Evolutionary conservation across 2,329 filamentous ascomycete species (phyloP).

Genomic region (Aspergillus ruber): DNA sequence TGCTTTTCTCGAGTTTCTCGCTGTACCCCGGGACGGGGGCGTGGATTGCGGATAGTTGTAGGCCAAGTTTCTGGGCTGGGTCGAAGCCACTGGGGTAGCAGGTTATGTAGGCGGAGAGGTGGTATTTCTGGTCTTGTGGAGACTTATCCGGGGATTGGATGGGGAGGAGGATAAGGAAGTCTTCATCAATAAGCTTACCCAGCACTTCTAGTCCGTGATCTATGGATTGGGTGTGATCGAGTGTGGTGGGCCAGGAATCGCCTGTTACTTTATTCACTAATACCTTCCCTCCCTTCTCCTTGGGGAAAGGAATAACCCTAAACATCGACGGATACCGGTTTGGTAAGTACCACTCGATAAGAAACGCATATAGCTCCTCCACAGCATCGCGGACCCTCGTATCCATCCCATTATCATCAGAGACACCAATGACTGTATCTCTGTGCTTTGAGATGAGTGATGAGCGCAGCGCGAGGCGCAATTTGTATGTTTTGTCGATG

Average conservation of each 20-base stretch:
- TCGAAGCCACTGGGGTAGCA: conserved; percentile 56
- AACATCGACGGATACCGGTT: conserved; percentile 52
- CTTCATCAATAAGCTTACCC: conserved; percentile 50
- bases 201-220: conserved; percentile 48
- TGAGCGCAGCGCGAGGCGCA: conserved; percentile 46
- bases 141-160: conserved; percentile 26
- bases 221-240: conserved; percentile 23
- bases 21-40: conserved; percentile 53
- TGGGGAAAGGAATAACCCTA: conserved; percentile 16
- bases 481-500: conserved; percentile 54
- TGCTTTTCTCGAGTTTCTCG: conserved; percentile 50
- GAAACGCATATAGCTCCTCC: conserved; percentile 51
- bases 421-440: conserved; percentile 34
- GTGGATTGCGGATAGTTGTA: conserved; percentile 51
- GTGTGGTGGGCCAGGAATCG: conserved; percentile 30
- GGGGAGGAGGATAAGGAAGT: conserved; percentile 54
- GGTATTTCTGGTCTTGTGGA: conserved; percentile 38
- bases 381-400: conserved; percentile 42
- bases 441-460: conserved; percentile 41
- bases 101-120: conserved; percentile 50
- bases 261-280: conserved; percentile 44
- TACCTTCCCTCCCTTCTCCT: conserved; percentile 5
- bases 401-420: conserved; percentile 23
- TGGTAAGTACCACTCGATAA: conserved; percentile 51
- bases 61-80: conserved; percentile 48